These are phyloP conservation scores for Fusarium phyllophilum DNA, from an alignment of 2,329 filamentous ascomycete species.

Conservation along the genomic window DNA sequence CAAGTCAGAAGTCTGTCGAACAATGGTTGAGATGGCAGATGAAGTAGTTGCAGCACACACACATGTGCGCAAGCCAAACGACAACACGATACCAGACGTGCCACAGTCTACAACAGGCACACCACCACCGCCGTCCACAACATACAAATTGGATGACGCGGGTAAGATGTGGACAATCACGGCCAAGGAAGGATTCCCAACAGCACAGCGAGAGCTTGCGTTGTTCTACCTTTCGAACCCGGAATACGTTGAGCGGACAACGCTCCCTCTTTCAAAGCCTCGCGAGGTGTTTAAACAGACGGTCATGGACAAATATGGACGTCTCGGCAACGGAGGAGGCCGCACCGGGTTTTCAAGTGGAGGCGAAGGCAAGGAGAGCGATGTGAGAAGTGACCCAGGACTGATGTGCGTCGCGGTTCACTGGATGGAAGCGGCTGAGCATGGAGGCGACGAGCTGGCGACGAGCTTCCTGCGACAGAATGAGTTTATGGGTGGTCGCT, in stretches of 20 bases:
- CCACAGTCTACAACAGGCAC: conserved; percentile 53
- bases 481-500: conserved; percentile 53
- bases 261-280: conserved; percentile 84
- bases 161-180: conserved; percentile 92
- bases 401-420: conserved; percentile 95
- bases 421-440: conserved; percentile 93
- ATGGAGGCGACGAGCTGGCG: conserved; percentile 87
- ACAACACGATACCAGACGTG: conserved; percentile 44
- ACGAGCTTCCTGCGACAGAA: conserved; percentile 82
- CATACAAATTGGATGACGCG: conserved; percentile 81
- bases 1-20: conserved; percentile 87
- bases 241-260: conserved; percentile 82
- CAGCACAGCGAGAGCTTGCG: conserved; percentile 90
- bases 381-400: conserved; percentile 79
- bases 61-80: conserved; percentile 63
- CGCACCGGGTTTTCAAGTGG: conserved; percentile 33
- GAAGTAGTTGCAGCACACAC: conserved; percentile 70
- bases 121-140: conserved; percentile 62
- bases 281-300: conserved; percentile 91
- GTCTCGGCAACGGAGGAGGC: conserved; percentile 45
- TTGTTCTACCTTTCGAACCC: conserved; percentile 94
- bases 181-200: conserved; percentile 84
- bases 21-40: conserved; percentile 73
- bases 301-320: conserved; percentile 77
- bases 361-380: conserved; percentile 51